Evolutionary conservation across 2,329 filamentous ascomycete genomes (phyloP), one percentile per base, ranked within the genome.

Genomic region (Magnaporthales sp.): DNA sequence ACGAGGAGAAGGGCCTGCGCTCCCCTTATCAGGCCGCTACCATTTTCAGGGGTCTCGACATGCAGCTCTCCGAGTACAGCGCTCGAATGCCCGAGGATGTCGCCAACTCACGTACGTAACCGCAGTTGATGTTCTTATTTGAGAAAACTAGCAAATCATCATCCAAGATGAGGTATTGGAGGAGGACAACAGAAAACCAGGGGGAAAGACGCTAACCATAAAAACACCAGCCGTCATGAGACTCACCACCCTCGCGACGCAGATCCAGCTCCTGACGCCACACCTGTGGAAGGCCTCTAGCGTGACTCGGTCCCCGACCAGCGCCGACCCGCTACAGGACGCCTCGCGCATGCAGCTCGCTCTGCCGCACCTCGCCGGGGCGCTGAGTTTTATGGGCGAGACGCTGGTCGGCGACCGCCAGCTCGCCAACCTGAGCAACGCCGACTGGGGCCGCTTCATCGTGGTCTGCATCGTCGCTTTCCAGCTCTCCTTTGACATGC

Each of bases 1-100:
- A 46, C 10, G 73, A 74, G 60, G 71, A 70, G 6, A 72, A 72
- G 9, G 69, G 67, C 29, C 65, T 67, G n/a, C 74, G 75, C 62
- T 74, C 71, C 67, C 74, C 78, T 51, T 77, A 81, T 67, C 80
- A 84, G 61, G 75, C 74, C 24, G 73, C 75, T 2, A 75, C 85
- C 22, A 75, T 84, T 68, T 71, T 81, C n/a, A 74, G 78, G 1
- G 83, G 83, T 0, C 76, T 85, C 30, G 80, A 83, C 67, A 72
- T 78, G 3, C 81, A 84, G 69, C 72, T 81, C 9, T 69, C 71
- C n/a, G 79, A 83, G 54, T 78, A 80, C 69, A 75, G 78, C 56
- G 68, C 71, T 6, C 68, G 67, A 2, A 79, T 84, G 65, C 71
- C 78, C 0, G 69, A 70, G 1, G 70, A 75, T 9, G 67, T 81